Conservation (phyloP, 139 green algal genomes). For the Haematococcus sp. region DNA sequence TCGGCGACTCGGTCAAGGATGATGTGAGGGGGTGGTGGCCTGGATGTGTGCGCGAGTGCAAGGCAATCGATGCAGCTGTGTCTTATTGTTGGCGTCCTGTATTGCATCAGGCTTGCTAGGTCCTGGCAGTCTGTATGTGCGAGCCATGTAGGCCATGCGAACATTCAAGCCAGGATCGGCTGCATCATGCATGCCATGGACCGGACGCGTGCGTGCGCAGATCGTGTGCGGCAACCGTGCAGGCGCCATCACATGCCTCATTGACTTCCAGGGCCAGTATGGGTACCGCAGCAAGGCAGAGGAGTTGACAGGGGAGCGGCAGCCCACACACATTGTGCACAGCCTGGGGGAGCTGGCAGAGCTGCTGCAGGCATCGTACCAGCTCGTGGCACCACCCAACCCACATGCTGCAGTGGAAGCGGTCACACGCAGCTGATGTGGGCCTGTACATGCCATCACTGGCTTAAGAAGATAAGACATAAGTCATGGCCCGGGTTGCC, state of each 20-base stretch:
- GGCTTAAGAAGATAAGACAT: no score
- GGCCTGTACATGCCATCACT: no score
- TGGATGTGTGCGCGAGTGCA: no score
- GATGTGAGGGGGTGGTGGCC: constrained; percentile 45
- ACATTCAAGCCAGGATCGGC: no score
- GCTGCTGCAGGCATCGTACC: constrained; percentile 40
- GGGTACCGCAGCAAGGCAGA: constrained; percentile 11
- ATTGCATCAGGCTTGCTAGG: no score
- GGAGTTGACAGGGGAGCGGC: constrained; percentile 48
- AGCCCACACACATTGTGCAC: constrained; percentile 50
- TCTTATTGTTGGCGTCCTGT: no score
- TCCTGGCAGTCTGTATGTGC: no score
- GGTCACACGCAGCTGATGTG: background rate
- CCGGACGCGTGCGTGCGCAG: no score
- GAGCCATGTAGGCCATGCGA: no score
- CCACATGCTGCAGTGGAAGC: background rate
- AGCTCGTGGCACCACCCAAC: constrained; percentile 31
- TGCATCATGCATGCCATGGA: no score
- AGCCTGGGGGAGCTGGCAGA: constrained; percentile 37
- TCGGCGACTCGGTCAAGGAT: constrained; percentile 79
- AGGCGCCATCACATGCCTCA: constrained; percentile 67
- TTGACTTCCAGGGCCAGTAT: constrained; percentile 49
- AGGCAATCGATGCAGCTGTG: no score
- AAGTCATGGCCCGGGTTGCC: no score
- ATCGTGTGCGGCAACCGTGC: constrained; percentile 72